Evolutionary conservation across 257 asterid species (phyloP).

Genomic region (Nemophila menziesii): DNA sequence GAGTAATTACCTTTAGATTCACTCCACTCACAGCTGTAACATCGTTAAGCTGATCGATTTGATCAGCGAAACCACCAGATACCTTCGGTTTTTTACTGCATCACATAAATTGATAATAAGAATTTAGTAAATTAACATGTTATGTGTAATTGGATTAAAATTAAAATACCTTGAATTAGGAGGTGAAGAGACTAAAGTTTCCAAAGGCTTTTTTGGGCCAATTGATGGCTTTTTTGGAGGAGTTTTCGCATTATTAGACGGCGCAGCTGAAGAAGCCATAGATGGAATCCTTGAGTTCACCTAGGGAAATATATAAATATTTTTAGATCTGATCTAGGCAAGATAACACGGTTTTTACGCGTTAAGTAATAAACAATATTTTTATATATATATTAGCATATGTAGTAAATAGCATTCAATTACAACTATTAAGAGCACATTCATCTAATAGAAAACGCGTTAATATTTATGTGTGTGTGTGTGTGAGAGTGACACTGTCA

Average conservation of each 20-base stretch:
- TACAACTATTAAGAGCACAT: no score
- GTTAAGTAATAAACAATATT: no score
- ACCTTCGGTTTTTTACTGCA: constrained; percentile 91
- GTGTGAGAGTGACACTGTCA: no score
- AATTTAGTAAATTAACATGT: no score
- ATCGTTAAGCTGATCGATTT: constrained; percentile 94
- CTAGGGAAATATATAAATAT: constrained; percentile 25
- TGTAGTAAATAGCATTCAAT: no score
- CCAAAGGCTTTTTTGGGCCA: no score
- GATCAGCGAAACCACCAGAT: constrained; percentile 70
- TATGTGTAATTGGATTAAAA: background rate
- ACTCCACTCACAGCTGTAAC: constrained; percentile 98
- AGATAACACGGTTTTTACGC: no score
- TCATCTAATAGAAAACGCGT: no score
- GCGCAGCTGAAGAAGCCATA: constrained; percentile 31
- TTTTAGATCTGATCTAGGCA: no score
- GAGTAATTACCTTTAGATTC: constrained; percentile 63
- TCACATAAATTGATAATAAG: background rate
- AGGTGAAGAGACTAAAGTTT: constrained; percentile 64
- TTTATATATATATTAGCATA: no score
- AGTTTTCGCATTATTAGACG: constrained; percentile 45
- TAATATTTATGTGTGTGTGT: no score
- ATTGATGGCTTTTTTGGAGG: constrained; percentile 50
- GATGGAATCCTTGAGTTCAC: constrained; percentile 43
- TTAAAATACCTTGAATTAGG: constrained; percentile 66